These are phyloP conservation scores for Tulasnella calospora DNA, from an alignment of 768 basidiomycete genomes.

Conservation along the genomic window DNA sequence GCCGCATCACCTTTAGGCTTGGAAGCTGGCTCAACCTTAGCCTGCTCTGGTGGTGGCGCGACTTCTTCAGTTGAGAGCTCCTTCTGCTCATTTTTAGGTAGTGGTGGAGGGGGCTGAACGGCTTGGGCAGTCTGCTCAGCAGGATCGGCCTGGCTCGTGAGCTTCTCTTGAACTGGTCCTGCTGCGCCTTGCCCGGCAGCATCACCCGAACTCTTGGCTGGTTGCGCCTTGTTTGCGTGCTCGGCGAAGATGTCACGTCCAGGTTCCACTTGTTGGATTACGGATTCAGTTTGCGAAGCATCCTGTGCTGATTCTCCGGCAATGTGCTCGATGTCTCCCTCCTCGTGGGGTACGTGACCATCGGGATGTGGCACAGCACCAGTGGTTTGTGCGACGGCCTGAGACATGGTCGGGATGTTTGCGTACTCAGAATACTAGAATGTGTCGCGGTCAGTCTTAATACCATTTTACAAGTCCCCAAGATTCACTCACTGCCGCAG, in stretches of 20 bases:
- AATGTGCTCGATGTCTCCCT: slow-evolving; percentile 46
- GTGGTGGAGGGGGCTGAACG: slow-evolving; percentile 24
- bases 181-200: neutral
- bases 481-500: slow-evolving; percentile 50
- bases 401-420: slow-evolving; percentile 5
- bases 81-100: slow-evolving; percentile 15
- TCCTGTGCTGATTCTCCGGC: slow-evolving; percentile 30
- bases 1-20: slow-evolving; percentile 26
- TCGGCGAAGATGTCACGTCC: slow-evolving; percentile 65
- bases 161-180: neutral
- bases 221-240: slow-evolving; percentile 12
- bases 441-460: neutral
- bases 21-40: slow-evolving; percentile 24
- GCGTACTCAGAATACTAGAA: slow-evolving; percentile 43
- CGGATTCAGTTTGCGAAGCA: slow-evolving; percentile 36
- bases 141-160: slow-evolving; percentile 9
- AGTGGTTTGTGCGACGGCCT: neutral
- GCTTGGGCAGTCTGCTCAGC: slow-evolving; percentile 25
- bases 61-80: slow-evolving; percentile 37
- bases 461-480: neutral
- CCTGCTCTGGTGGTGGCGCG: slow-evolving; percentile 30
- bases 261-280: slow-evolving; percentile 57
- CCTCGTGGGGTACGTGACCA: neutral
- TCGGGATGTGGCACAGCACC: neutral
- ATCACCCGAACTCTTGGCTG: neutral